Conservation (phyloP, 176 grass and related monocot species). For the Elaeis guineensis region DNA sequence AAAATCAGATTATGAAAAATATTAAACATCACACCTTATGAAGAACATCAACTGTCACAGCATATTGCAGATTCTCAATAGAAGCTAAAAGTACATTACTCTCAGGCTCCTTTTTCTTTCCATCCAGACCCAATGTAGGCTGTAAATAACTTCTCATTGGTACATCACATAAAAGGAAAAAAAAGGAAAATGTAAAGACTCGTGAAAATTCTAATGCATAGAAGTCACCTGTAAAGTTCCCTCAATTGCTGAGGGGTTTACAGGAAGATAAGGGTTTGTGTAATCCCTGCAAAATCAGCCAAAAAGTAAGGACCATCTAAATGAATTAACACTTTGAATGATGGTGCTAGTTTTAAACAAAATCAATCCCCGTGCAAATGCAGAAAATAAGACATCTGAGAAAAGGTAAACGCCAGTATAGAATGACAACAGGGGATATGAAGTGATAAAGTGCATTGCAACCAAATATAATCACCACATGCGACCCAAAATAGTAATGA, state of each 20-base stretch:
- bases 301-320: neutral
- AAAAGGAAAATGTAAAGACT: constrained; percentile 6
- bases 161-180: constrained; percentile 19
- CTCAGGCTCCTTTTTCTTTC: constrained; percentile 69
- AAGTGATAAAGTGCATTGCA: too few relatives aligned
- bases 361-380: neutral
- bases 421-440: too few relatives aligned
- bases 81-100: constrained; percentile 93
- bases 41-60: constrained; percentile 83
- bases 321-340: constrained; percentile 17
- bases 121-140: constrained; percentile 62
- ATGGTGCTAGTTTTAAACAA: constrained; percentile 1
- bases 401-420: too few relatives aligned
- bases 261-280: constrained; percentile 93
- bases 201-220: constrained; percentile 17
- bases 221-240: constrained; percentile 58
- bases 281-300: constrained; percentile 58
- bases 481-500: too few relatives aligned
- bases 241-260: constrained; percentile 80
- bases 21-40: constrained; percentile 56
- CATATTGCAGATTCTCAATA: constrained; percentile 96
- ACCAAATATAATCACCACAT: too few relatives aligned
- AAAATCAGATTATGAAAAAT: constrained; percentile 2
- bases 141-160: constrained; percentile 21
- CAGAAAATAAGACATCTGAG: neutral